Evolutionary conservation across 2,329 filamentous ascomycete species (phyloP).

Genomic region (Colletotrichum sp.): DNA sequence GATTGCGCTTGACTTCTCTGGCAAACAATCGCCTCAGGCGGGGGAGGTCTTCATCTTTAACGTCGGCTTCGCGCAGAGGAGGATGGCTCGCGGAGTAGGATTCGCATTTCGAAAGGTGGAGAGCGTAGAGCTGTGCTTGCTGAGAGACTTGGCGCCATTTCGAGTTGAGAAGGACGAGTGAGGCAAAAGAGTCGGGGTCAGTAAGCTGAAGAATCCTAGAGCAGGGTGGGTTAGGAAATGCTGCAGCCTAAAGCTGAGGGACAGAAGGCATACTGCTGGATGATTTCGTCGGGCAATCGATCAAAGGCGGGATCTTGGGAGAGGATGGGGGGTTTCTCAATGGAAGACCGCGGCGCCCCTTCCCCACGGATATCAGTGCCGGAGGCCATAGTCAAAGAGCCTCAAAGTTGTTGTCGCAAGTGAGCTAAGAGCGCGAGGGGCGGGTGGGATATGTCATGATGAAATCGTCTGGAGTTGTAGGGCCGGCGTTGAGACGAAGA

Average conservation of each 20-base stretch:
- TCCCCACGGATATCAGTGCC: background rate
- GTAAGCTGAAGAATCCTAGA: constrained; percentile 64
- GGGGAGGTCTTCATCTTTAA: constrained; percentile 56
- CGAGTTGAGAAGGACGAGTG: constrained; percentile 66
- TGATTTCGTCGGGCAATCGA: constrained; percentile 70
- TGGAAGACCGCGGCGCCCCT: constrained; percentile 25
- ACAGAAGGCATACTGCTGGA: constrained; percentile 61
- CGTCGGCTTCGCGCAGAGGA: constrained; percentile 36
- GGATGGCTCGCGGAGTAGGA: constrained; percentile 59
- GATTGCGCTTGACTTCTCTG: constrained; percentile 74
- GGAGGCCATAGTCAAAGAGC: constrained; percentile 5
- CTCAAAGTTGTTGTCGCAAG: background rate
- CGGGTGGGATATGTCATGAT: constrained; percentile 9
- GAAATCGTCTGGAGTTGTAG: constrained; percentile 13
- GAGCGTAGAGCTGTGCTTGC: constrained; percentile 64
- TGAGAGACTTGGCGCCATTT: constrained; percentile 70
- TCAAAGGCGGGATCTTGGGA: constrained; percentile 49
- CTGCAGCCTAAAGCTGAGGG: background rate
- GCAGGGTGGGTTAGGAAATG: background rate
- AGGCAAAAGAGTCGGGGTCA: constrained; percentile 69
- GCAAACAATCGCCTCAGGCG: constrained; percentile 69
- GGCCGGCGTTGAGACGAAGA: constrained; percentile 17
- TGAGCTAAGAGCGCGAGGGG: constrained; percentile 7
- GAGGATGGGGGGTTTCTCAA: constrained; percentile 35
- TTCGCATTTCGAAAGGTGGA: constrained; percentile 65